Percentiles rank a stretch among this genome's conserved stretches.
phyloP scores from a whole-genome alignment of 176 grass and related monocot genomes.

The Oryza punctata region DNA sequence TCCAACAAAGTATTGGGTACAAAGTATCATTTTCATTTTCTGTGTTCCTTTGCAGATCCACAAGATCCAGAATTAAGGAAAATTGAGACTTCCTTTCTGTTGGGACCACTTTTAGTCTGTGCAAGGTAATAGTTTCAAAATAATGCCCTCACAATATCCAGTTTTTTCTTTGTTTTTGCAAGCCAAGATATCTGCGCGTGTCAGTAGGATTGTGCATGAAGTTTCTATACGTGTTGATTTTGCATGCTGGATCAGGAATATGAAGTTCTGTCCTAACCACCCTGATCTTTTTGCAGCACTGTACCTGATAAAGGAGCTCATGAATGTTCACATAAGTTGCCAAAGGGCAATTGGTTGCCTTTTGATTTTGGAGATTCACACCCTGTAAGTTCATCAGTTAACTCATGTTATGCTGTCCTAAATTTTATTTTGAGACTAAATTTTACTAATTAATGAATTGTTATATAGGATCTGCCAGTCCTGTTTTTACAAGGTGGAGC shows the following conservation, averaged over 20 bases:
- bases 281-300: constrained; percentile 59
- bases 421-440: background rate
- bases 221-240: constrained; percentile 9
- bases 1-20: background rate
- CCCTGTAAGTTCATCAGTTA: constrained; percentile 63
- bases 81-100: constrained; percentile 89
- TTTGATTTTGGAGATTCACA: constrained; percentile 94
- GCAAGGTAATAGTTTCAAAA: constrained; percentile 58
- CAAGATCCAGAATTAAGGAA: constrained; percentile 70
- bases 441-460: constrained; percentile 16
- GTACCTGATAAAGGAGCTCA: constrained; percentile 65
- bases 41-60: constrained; percentile 53
- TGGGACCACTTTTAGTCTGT: constrained; percentile 83
- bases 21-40: constrained; percentile 12
- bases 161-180: background rate
- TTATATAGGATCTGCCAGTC: constrained; percentile 74
- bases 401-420: constrained; percentile 21
- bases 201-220: background rate
- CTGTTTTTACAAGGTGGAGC: constrained; percentile 83
- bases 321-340: constrained; percentile 67
- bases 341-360: constrained; percentile 76
- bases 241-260: background rate
- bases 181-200: constrained; percentile 6
- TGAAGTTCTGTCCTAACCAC: background rate
- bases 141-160: background rate